phyloP scores from a whole-genome alignment of 2,329 filamentous ascomycete species.

The Xylariaceae sp. region DNA sequence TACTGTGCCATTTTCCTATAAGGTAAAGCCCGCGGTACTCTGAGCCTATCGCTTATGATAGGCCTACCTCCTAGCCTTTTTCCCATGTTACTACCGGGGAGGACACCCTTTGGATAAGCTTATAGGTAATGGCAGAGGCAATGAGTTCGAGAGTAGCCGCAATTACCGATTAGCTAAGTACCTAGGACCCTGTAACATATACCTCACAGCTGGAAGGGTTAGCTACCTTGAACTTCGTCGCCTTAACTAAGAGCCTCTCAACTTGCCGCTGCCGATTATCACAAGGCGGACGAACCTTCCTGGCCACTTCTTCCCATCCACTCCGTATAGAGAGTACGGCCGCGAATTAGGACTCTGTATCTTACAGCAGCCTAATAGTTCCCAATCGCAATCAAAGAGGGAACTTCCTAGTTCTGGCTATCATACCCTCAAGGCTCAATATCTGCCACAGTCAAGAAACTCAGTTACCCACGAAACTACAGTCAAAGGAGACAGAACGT shows the following conservation, averaged over 20 bases:
- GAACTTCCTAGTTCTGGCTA: not conserved
- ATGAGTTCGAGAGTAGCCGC: slow-evolving; percentile 4
- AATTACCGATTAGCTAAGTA: slow-evolving; percentile 28
- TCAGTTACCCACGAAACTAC: not conserved
- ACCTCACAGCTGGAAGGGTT: not conserved
- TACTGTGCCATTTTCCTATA: slow-evolving; percentile 16
- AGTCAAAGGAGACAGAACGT: slow-evolving; percentile 17
- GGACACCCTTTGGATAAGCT: slow-evolving; percentile 17
- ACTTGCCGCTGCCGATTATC: slow-evolving; percentile 2
- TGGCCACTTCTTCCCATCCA: not conserved
- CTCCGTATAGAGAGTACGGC: not conserved
- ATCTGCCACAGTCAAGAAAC: not conserved
- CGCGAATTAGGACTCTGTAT: not conserved
- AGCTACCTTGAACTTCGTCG: slow-evolving; percentile 6
- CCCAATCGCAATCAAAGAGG: not conserved
- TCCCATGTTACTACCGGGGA: slow-evolving; percentile 23
- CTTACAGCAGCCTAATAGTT: not conserved
- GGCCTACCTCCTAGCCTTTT: not conserved
- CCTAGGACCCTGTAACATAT: slow-evolving; percentile 12
- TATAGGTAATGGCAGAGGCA: slow-evolving; percentile 19
- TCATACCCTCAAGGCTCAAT: not conserved
- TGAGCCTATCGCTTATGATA: slow-evolving; percentile 22
- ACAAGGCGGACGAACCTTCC: not conserved
- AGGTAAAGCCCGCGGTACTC: slow-evolving; percentile 11
- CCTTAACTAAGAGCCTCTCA: slow-evolving; percentile 4